A percentile compares a stretch with the other conserved stretches of the same genome.
phyloP scores from a whole-genome alignment of 441 rosid species.

The Biscutella laevigata region DNA sequence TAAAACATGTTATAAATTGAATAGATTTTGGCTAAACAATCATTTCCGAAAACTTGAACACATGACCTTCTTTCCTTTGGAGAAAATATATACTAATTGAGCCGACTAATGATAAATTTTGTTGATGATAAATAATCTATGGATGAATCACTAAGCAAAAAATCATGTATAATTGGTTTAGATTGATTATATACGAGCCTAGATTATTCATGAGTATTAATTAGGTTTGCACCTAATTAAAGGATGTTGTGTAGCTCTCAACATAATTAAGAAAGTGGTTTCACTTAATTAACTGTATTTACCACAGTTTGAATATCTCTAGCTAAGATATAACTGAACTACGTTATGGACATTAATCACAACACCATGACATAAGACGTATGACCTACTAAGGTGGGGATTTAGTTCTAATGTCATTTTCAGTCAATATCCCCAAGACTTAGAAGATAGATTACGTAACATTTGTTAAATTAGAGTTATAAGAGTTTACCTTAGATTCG shows the following conservation, averaged over 20 bases:
- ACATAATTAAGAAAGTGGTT: conserved; percentile 5
- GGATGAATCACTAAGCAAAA: background rate
- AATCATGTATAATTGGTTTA: background rate
- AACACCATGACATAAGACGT: conserved; percentile 26
- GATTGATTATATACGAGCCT: background rate
- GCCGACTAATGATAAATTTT: too few species aligned
- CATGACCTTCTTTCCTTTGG: too few species aligned
- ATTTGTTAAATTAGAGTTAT: background rate
- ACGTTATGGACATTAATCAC: background rate
- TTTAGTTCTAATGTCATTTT: conserved; percentile 59
- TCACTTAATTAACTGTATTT: background rate
- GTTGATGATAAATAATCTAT: too few species aligned
- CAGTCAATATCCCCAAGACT: conserved; percentile 40
- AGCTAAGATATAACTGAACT: conserved; percentile 1
- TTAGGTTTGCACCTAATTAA: conserved; percentile 14
- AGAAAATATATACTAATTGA: too few species aligned
- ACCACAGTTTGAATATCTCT: conserved; percentile 10
- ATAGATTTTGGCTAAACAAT: too few species aligned
- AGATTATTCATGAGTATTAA: background rate
- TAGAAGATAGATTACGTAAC: background rate
- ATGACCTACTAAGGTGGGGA: conserved; percentile 26
- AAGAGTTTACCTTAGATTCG: conserved; percentile 30
- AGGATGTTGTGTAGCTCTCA: conserved; percentile 19
- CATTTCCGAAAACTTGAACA: too few species aligned
- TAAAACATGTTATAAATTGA: too few species aligned